Base-by-base conservation (phyloP, 805 yeast genomes). In the Lachancea lanzarotensis region DNA sequence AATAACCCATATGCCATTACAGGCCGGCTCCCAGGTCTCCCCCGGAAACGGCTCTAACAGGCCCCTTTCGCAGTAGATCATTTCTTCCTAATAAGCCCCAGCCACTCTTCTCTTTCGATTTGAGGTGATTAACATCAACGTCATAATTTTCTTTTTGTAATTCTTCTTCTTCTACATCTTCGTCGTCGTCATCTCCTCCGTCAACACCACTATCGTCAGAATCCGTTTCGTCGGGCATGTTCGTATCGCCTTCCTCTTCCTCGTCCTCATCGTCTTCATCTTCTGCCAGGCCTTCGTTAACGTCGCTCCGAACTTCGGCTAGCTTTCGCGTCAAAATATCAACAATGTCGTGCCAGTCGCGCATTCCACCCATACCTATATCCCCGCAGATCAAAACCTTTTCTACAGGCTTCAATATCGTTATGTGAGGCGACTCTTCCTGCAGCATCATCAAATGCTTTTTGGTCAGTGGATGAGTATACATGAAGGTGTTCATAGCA, bases 281-380 rank as follows among this genome's bases (percentile, higher is more conserved):
- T 66, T 41, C 64, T 15, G 51, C 50, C 31, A 48, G 47, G 16
- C 42, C 52, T 16, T 45, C 45, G 37, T 46, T 52, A 10, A 47
- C 47, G 35, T 61, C 69, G 2, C 45, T 49, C 18, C 52, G 51
- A 3, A 61, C 53, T 32, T 59, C 66, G 8, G 52, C 51, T 45
- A 71, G 57, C 53, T 67, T 67, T 49, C 62, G 62, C 31, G 69
- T 64, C 48, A 76, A 46, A 18, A 78, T 75, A 55, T 82, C 87
- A 8, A 83, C 91, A 48, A 85, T 78, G 56, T 84, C 93, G 57
- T 80, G 79, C 84, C 88, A 84, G 57, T 84, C 93, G 72, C 88
- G 76, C 95, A 85, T 85, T 27, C 95, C 95, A 36, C 95, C 95
- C 93, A 85, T 84, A 12, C 93, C 93, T 50, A 85, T 84, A 59